Evolutionary conservation across 169 alveolate genomes (phyloP), one percentile per base, ranked within the genome.

Genomic region (Amoebophrya sp.): DNA sequence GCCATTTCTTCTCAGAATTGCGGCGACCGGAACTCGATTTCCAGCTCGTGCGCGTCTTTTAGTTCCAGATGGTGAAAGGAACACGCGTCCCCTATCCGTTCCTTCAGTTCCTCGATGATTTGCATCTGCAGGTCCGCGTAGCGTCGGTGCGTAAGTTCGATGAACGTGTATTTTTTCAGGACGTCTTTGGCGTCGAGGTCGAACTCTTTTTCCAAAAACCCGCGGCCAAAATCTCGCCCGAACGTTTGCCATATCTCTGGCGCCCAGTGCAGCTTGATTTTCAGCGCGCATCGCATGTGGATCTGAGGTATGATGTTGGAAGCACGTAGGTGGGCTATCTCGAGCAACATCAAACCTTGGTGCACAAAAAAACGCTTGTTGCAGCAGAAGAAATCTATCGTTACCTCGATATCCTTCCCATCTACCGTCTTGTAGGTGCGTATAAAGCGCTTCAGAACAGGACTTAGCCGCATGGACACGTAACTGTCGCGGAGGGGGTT

Each of bases 171-270:
- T 38, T 89, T 89, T 32, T 39, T 89, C n/a, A 89, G 35, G 33
- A 89, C 91, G 7, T 89, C 77, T 89, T 40, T 54, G 14, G 41
- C 91, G 91, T 89, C 91, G 23, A 89, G n/a, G 33, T 40, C 41
- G 35, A 54, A 40, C 23, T 89, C 91, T 53, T 54, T 40, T n/a
- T 89, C 91, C 32, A 89, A 53, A 38, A 89, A 89, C 38, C 91
- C 91, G 0, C 91, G 54, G 0, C 91, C 91, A 54, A 89, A 89
- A 54, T 89, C 91, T 38, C 41, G 40, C 29, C 91, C 91, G 91
- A 89, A 89, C 3, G 39, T 89, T 3, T 23, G 10, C 7, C 55
- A 89, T 10, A 89, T 89, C 77, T 89, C 91, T 0, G 91, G 91
- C 77, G 41, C 41, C 91, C 91, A 89, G 23, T 89, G 91, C 25